Conservation (phyloP, 2,329 filamentous ascomycete genomes). For the Chaetomium strumarium region DNA sequence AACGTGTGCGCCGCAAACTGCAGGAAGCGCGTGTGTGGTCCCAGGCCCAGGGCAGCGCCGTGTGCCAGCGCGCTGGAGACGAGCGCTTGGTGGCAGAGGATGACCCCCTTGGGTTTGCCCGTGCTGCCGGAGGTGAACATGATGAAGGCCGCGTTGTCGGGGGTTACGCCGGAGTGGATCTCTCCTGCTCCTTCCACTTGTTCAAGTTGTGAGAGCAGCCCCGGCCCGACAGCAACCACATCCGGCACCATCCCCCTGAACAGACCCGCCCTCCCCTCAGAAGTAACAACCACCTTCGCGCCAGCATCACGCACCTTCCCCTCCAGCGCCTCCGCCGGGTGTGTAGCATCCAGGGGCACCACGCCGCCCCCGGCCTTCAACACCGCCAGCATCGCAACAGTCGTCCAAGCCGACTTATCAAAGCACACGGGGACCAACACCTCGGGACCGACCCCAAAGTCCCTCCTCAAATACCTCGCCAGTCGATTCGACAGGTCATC, state of each 20-base stretch:
- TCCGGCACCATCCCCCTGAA: slow-evolving; percentile 22
- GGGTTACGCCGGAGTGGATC: slow-evolving; percentile 1
- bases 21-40: slow-evolving; percentile 21
- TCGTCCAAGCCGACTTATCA: slow-evolving; percentile 25
- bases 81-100: slow-evolving; percentile 29
- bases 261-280: slow-evolving; percentile 8
- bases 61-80: slow-evolving; percentile 21
- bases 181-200: too few species aligned
- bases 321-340: slow-evolving; percentile 19
- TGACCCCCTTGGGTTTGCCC: slow-evolving; percentile 47
- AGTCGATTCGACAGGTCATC: slow-evolving; percentile 15
- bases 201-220: slow-evolving; percentile 4
- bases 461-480: slow-evolving; percentile 16
- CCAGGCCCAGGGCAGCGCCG: slow-evolving; percentile 15
- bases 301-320: slow-evolving; percentile 18
- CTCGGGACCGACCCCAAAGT: slow-evolving; percentile 13
- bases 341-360: slow-evolving; percentile 21
- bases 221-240: slow-evolving; percentile 15
- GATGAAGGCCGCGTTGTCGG: slow-evolving; percentile 28
- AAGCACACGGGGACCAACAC: slow-evolving; percentile 21
- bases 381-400: slow-evolving; percentile 25
- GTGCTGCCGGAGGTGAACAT: slow-evolving; percentile 52
- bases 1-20: slow-evolving; percentile 35
- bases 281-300: slow-evolving; percentile 18
- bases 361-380: slow-evolving; percentile 26